phyloP scores from a whole-genome alignment of 140 eudicot genomes.

The Anethum foeniculum region DNA sequence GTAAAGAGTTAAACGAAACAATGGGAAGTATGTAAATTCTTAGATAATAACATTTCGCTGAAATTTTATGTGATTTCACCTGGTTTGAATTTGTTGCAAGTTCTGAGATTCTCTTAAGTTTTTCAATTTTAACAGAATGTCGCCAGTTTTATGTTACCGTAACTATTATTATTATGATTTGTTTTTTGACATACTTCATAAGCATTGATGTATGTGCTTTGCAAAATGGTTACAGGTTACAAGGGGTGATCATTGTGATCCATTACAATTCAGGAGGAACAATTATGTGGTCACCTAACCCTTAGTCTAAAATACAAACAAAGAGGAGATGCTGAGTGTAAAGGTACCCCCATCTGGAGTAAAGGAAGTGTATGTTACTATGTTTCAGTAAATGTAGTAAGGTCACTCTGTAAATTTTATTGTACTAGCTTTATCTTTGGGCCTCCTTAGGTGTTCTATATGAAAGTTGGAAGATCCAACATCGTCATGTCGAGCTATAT shows the following conservation, averaged over 20 bases:
- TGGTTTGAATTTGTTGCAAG: background rate
- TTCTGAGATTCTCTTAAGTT: background rate
- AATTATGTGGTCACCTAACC: background rate
- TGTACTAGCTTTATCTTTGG: background rate
- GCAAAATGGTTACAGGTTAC: background rate
- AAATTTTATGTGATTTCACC: background rate
- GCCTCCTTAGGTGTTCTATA: background rate
- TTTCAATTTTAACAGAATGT: no score
- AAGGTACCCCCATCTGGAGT: background rate
- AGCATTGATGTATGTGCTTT: background rate
- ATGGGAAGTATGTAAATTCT: background rate
- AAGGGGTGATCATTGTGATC: background rate
- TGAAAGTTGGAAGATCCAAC: background rate
- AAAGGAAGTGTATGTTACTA: background rate
- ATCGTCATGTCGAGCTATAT: background rate
- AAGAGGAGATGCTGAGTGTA: background rate
- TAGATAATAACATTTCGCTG: background rate
- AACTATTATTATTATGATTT: background rate
- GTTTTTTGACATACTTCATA: background rate
- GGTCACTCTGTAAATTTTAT: background rate
- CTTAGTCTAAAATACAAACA: background rate
- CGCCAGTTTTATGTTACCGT: background rate
- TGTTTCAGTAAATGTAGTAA: background rate
- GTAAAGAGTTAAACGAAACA: background rate
- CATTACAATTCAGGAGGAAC: background rate